phyloP scores from a whole-genome alignment of 495 filamentous ascomycete species.

The Penicillium subrubescens region DNA sequence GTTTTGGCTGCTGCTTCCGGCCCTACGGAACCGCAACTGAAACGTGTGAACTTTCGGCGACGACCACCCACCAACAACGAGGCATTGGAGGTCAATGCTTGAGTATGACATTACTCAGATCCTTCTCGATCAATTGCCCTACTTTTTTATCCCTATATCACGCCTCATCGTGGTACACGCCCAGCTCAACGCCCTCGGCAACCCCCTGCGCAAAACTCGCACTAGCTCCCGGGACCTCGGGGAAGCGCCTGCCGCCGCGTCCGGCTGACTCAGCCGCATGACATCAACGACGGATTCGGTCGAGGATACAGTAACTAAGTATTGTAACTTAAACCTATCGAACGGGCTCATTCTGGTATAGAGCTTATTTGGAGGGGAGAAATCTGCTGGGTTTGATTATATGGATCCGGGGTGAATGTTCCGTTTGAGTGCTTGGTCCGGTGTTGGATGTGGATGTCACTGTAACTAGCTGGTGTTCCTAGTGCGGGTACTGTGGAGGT shows the following conservation, averaged over 20 bases:
- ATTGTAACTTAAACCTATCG: neutral
- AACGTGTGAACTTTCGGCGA: conserved; percentile 15
- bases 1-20: neutral
- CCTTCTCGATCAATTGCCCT: conserved; percentile 1
- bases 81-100: conserved; percentile 23
- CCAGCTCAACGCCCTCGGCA: conserved; percentile 21
- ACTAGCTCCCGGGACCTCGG: conserved; percentile 31
- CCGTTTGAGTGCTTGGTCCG: neutral
- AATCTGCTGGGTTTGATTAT: neutral
- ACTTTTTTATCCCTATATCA: neutral
- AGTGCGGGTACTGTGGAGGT: neutral
- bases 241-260: conserved; percentile 26
- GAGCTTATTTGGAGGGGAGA: neutral
- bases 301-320: neutral
- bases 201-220: conserved; percentile 25
- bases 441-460: neutral
- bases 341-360: neutral
- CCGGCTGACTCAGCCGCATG: conserved; percentile 31
- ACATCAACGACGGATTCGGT: conserved; percentile 19
- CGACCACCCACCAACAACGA: conserved; percentile 11
- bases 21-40: neutral
- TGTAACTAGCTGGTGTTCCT: neutral
- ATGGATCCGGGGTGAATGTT: neutral
- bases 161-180: neutral
- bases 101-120: neutral